phyloP scores from a whole-genome alignment of 116 monocot species.

The Trichopus zeylanicus region DNA sequence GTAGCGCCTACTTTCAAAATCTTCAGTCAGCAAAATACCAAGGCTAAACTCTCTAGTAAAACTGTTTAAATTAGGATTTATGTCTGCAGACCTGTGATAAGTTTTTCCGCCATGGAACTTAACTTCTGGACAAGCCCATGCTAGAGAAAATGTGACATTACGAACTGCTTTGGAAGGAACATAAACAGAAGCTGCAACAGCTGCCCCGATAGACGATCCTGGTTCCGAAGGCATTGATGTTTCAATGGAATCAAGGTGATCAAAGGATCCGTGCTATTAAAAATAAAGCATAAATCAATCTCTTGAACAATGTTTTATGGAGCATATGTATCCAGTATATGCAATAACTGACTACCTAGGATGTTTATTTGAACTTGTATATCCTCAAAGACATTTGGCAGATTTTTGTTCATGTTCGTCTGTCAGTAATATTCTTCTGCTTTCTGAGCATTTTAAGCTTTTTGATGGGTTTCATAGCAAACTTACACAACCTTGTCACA shows the following conservation, averaged over 20 bases:
- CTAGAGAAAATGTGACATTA: slow-evolving; percentile 73
- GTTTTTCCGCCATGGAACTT: slow-evolving; percentile 63
- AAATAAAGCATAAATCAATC: slow-evolving; percentile 1
- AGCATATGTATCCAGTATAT: not conserved
- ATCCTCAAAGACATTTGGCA: too few relatives aligned
- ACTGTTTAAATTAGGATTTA: not conserved
- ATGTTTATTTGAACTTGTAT: not conserved
- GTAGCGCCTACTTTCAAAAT: slow-evolving; percentile 58
- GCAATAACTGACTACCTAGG: not conserved
- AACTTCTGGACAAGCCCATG: slow-evolving; percentile 90
- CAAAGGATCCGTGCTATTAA: slow-evolving; percentile 75
- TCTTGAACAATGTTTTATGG: not conserved
- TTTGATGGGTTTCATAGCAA: too few relatives aligned
- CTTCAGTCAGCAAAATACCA: slow-evolving; percentile 7
- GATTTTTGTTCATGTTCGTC: too few relatives aligned
- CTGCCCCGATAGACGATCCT: slow-evolving; percentile 93
- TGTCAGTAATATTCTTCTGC: too few relatives aligned
- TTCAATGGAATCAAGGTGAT: slow-evolving; percentile 37
- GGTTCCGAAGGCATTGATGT: slow-evolving; percentile 39
- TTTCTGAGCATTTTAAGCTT: too few relatives aligned
- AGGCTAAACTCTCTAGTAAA: not conserved
- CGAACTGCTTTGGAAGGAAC: slow-evolving; percentile 52
- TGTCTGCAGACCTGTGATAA: slow-evolving; percentile 62
- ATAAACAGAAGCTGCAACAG: slow-evolving; percentile 77
- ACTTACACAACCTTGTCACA: too few relatives aligned